These are phyloP conservation scores for Cyphellophora attinorum DNA, from an alignment of 2,329 filamentous ascomycete genomes.

Conservation along the genomic window DNA sequence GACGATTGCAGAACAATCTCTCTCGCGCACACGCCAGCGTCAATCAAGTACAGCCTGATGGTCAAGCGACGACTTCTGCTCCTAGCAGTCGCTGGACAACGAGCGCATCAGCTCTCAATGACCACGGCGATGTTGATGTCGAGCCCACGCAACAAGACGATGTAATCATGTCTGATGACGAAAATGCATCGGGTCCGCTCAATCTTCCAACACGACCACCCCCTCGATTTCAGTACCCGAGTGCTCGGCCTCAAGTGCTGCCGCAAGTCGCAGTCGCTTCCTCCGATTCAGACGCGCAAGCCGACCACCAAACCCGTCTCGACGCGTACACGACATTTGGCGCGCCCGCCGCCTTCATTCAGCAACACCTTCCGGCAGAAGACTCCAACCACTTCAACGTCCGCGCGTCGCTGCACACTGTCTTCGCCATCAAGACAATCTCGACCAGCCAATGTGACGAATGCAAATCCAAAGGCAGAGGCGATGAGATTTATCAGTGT, in stretches of 20 bases:
- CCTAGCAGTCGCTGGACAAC: not conserved
- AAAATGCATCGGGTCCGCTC: no score
- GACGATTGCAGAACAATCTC: not conserved
- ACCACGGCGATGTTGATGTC: no score
- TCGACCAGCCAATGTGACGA: conserved; percentile 30
- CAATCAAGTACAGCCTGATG: not conserved
- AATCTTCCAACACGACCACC: no score
- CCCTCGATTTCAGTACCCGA: no score
- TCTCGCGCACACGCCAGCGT: not conserved
- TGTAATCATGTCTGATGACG: no score
- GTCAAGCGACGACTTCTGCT: not conserved
- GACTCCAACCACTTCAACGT: not conserved
- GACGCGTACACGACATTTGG: not conserved
- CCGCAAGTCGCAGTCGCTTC: no score
- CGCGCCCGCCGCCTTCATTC: not conserved
- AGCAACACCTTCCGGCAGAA: not conserved
- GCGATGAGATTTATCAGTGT: conserved; percentile 24
- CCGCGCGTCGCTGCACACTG: conserved; percentile 8
- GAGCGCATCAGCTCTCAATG: no score
- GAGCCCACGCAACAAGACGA: no score
- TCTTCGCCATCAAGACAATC: conserved; percentile 22
- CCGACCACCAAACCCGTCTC: not conserved
- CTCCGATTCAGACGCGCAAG: no score
- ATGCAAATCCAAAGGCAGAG: conserved; percentile 25
- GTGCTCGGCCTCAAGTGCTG: no score